phyloP scores from a whole-genome alignment of 2,329 filamentous ascomycete genomes.

The Monosporascus cannonballus region DNA sequence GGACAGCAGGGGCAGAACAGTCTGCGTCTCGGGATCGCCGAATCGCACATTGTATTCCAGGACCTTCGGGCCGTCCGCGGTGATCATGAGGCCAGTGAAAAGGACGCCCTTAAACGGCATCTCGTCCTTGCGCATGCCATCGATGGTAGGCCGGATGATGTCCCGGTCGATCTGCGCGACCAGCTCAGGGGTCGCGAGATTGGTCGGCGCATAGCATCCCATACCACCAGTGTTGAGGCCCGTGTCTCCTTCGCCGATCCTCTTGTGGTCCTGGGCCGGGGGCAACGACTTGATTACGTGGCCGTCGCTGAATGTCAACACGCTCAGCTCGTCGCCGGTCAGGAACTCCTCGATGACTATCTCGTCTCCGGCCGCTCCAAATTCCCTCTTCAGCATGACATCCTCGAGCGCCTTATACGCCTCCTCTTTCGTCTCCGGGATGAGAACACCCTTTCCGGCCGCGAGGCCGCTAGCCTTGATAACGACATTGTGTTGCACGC shows the following conservation, averaged over 20 bases:
- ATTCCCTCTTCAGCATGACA: constrained; percentile 86
- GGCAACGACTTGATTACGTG: constrained; percentile 77
- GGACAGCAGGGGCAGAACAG: constrained; percentile 71
- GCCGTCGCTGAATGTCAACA: constrained; percentile 88
- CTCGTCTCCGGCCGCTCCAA: constrained; percentile 79
- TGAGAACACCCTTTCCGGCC: constrained; percentile 91
- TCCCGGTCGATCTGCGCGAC: constrained; percentile 71
- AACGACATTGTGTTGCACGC: constrained; percentile 66
- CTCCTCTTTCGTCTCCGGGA: constrained; percentile 75
- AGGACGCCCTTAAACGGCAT: constrained; percentile 68
- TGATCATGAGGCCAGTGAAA: constrained; percentile 83
- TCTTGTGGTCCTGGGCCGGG: constrained; percentile 94
- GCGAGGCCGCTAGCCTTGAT: constrained; percentile 93
- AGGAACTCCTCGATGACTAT: constrained; percentile 95
- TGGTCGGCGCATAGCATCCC: constrained; percentile 94
- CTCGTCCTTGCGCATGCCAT: constrained; percentile 79
- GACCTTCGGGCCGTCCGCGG: constrained; percentile 61
- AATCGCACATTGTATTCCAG: constrained; percentile 78
- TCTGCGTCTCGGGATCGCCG: constrained; percentile 74
- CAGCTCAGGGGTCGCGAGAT: constrained; percentile 68
- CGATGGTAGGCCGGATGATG: constrained; percentile 82
- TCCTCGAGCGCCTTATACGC: constrained; percentile 75
- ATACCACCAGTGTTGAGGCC: constrained; percentile 96
- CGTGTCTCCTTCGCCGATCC: constrained; percentile 81
- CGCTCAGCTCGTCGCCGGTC: constrained; percentile 84